phyloP scores from a whole-genome alignment of 257 asterid species.

The Phtheirospermum japonicum region DNA sequence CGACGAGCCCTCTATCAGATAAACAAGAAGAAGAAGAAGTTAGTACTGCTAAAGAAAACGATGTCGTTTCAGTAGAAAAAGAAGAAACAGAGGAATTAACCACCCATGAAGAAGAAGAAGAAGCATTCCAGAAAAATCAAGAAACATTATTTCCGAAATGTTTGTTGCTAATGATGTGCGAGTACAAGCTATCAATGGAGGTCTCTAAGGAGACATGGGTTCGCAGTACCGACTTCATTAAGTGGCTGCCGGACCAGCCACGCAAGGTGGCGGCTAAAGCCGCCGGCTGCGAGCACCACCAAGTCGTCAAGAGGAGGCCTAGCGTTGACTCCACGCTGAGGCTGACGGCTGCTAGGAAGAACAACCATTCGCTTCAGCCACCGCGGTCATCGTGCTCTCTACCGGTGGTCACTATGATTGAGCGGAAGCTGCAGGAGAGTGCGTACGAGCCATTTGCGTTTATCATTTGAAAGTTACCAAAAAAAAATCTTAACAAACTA shows the following conservation, averaged over 20 bases:
- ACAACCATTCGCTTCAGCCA: conserved; percentile 35
- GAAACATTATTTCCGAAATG: conserved; percentile 63
- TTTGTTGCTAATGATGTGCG: conserved; percentile 91
- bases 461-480: no score
- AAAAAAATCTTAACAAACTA: no score
- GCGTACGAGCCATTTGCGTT: conserved; percentile 83
- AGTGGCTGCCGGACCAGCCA: conserved; percentile 74
- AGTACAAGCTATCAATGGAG: conserved; percentile 95
- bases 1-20: no score
- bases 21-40: neutral
- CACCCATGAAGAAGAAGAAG: conserved; percentile 14
- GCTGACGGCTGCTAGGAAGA: neutral
- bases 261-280: conserved; percentile 38
- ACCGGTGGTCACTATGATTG: conserved; percentile 68
- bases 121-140: no score
- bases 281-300: conserved; percentile 33
- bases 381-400: conserved; percentile 74
- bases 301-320: conserved; percentile 38
- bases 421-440: conserved; percentile 68
- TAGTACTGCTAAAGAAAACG: neutral
- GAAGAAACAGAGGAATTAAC: conserved; percentile 24
- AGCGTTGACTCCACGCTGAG: conserved; percentile 37
- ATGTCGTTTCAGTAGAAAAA: conserved; percentile 18
- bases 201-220: conserved; percentile 98
- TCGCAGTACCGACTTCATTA: conserved; percentile 71